phyloP scores from a whole-genome alignment of 2,329 filamentous ascomycete species.

The Catunica adiposa region DNA sequence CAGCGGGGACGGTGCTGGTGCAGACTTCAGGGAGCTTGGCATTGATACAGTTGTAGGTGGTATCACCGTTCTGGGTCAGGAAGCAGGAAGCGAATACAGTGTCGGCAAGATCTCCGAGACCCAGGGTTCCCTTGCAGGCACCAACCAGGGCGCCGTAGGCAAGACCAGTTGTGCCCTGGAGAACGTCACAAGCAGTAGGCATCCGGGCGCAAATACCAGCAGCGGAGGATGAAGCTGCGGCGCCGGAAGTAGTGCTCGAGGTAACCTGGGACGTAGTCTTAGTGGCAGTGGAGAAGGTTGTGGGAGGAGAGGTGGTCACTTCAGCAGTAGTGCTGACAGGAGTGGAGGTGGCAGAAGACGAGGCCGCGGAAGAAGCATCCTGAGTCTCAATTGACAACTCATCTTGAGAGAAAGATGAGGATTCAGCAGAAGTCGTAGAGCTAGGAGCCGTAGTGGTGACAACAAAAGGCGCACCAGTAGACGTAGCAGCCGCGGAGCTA shows the following conservation, averaged over 20 bases:
- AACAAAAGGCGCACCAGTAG: no score
- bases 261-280: not conserved
- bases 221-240: not conserved
- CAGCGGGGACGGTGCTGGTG: not conserved
- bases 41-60: constrained; percentile 5
- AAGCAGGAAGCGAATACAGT: constrained; percentile 5
- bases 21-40: not conserved
- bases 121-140: not conserved
- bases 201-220: not conserved
- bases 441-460: not conserved
- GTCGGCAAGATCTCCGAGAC: constrained; percentile 3
- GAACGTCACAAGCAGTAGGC: constrained; percentile 4
- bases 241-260: not conserved
- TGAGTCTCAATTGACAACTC: not conserved
- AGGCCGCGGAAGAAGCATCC: not conserved
- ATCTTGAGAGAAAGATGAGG: not conserved
- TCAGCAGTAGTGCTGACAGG: not conserved
- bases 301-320: not conserved
- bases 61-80: not conserved
- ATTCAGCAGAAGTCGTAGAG: not conserved
- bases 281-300: not conserved
- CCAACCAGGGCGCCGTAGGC: not conserved
- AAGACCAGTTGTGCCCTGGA: not conserved
- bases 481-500: not conserved
- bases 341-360: not conserved